Percentiles rank a stretch among this genome's conserved stretches.
These are phyloP conservation scores for Sicyos baderoa DNA, from an alignment of 306 rosid genomes.

Conservation along the genomic window DNA sequence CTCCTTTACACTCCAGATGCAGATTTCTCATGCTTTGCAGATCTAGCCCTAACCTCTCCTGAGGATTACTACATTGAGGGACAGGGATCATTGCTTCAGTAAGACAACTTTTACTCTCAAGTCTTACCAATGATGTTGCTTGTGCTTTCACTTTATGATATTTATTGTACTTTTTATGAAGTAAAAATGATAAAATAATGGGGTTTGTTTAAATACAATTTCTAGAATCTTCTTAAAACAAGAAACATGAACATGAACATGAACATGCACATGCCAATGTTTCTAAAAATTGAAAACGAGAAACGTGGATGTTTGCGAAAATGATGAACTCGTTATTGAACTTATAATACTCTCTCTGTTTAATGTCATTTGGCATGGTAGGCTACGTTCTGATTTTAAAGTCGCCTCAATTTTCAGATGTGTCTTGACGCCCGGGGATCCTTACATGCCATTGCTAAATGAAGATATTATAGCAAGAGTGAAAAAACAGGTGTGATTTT, in stretches of 20 bases:
- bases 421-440: constrained; percentile 96
- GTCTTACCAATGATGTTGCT: background rate
- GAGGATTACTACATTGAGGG: constrained; percentile 90
- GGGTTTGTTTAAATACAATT: background rate
- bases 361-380: no score
- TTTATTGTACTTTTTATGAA: no score
- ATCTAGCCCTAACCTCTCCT: constrained; percentile 86
- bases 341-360: no score
- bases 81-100: constrained; percentile 98
- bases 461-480: constrained; percentile 87
- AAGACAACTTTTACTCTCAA: constrained; percentile 29
- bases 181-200: no score
- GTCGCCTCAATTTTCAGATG: constrained; percentile 47
- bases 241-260: background rate
- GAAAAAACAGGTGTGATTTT: constrained; percentile 54
- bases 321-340: background rate
- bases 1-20: constrained; percentile 99
- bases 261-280: no score
- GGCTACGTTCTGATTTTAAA: background rate
- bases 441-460: constrained; percentile 90
- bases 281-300: no score
- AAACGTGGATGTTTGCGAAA: background rate
- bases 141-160: background rate
- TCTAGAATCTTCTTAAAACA: background rate
- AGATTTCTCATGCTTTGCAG: constrained; percentile 97